A percentile compares a stretch with the other conserved stretches of the same genome.
Conservation (phyloP, 257 asterid species). For the Voacanga thouarsii region DNA sequence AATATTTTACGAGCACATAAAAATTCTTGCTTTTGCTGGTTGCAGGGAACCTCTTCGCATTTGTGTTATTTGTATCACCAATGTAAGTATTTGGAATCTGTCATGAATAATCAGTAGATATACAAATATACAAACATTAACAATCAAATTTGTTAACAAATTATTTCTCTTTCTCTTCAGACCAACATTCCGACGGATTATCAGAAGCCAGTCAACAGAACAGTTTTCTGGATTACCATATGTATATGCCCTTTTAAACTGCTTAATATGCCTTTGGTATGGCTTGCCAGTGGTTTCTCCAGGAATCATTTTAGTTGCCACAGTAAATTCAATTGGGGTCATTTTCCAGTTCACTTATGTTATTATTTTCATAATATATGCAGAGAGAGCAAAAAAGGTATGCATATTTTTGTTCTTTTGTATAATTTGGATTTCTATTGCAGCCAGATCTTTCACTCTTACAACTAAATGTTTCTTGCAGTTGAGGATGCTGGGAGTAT, state of each 20-base stretch:
- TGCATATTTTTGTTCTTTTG: neutral
- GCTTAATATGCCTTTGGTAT: constrained; percentile 86
- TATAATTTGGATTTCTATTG: neutral
- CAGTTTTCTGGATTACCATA: constrained; percentile 85
- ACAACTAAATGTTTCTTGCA: constrained; percentile 18
- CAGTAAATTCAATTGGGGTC: constrained; percentile 79
- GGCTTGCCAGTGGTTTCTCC: constrained; percentile 71
- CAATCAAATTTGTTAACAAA: constrained; percentile 3
- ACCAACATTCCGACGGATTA: constrained; percentile 74
- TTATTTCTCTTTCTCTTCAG: constrained; percentile 31
- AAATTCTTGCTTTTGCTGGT: neutral
- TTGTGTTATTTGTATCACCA: constrained; percentile 77
- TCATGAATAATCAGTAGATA: neutral
- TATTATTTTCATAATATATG: constrained; percentile 47
- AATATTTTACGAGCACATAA: neutral
- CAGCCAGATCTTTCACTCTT: neutral
- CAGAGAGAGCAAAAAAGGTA: constrained; percentile 58
- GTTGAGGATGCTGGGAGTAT: constrained; percentile 33
- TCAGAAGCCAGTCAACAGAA: constrained; percentile 68
- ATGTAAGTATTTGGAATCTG: constrained; percentile 50
- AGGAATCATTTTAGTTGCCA: constrained; percentile 57
- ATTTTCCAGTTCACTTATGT: constrained; percentile 62
- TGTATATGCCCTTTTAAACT: constrained; percentile 71
- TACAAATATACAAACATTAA: too few relatives aligned
- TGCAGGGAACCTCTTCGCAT: constrained; percentile 80